Percentiles rank a stretch among this genome's conserved stretches.
Conservation (phyloP, 2,329 filamentous ascomycete genomes). For the Colletotrichum musicola region DNA sequence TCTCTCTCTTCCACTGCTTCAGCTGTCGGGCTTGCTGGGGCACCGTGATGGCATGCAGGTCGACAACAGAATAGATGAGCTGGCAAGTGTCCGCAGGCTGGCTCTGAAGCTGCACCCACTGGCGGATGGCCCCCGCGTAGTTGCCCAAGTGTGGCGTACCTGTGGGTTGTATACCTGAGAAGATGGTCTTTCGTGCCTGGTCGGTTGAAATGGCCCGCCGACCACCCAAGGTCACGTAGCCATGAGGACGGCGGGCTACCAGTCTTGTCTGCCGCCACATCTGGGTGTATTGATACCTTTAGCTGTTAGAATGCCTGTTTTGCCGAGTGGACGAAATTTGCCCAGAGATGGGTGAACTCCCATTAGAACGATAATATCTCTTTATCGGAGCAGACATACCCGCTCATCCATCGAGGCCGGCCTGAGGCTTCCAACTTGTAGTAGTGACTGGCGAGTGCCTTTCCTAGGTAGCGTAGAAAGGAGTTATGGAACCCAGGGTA, state of each 20-base stretch:
- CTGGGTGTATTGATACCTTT: background rate
- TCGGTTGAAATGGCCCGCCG: conserved; percentile 21
- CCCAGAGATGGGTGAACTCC: background rate
- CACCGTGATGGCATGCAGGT: conserved; percentile 92
- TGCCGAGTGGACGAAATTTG: too few relatives aligned
- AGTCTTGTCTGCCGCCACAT: conserved; percentile 28
- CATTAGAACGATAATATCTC: background rate
- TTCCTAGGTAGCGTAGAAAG: too few relatives aligned
- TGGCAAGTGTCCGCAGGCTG: conserved; percentile 67
- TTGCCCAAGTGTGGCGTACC: conserved; percentile 95
- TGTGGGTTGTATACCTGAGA: conserved; percentile 97
- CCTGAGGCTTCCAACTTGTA: too few relatives aligned
- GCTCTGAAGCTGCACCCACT: conserved; percentile 88
- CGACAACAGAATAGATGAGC: conserved; percentile 88
- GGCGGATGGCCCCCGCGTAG: conserved; percentile 88
- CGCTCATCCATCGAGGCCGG: too few relatives aligned
- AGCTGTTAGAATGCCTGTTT: too few relatives aligned
- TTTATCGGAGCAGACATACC: too few relatives aligned
- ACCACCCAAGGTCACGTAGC: background rate
- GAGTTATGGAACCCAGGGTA: background rate
- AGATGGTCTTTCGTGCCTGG: conserved; percentile 67
- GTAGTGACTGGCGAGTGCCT: too few relatives aligned
- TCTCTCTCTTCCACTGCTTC: conserved; percentile 76
- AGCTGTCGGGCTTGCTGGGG: conserved; percentile 75
- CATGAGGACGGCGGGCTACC: background rate